These are phyloP conservation scores for Symbiodinium natans DNA, from an alignment of 73 alveolate species.

Conservation along the genomic window DNA sequence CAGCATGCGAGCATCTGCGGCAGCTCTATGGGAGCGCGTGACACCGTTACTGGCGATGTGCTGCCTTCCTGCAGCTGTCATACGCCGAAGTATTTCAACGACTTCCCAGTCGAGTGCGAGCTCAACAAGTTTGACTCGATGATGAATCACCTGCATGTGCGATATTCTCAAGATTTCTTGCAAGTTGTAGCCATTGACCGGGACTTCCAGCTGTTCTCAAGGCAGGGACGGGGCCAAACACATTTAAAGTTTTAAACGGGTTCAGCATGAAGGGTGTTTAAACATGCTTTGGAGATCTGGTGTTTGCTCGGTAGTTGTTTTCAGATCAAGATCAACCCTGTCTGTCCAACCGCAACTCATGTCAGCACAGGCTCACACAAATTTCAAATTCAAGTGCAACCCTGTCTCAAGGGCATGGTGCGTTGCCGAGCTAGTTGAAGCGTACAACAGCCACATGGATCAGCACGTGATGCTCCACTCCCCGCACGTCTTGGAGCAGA, in stretches of 20 bases:
- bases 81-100: slow-evolving; percentile 39
- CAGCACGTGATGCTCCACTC: slow-evolving; percentile 84
- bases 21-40: slow-evolving; percentile 53
- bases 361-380: too few species aligned
- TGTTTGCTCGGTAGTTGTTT: too few species aligned
- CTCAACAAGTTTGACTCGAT: slow-evolving; percentile 52
- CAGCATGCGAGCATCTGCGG: slow-evolving; percentile 61
- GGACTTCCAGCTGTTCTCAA: slow-evolving; percentile 16
- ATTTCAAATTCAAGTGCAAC: too few species aligned
- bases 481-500: slow-evolving; percentile 53
- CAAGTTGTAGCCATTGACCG: slow-evolving; percentile 61
- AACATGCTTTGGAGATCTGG: too few species aligned
- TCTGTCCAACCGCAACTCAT: too few species aligned
- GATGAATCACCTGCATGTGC: slow-evolving; percentile 29
- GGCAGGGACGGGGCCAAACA: too few species aligned
- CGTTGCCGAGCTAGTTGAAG: slow-evolving; percentile 64
- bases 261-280: too few species aligned
- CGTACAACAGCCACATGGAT: slow-evolving; percentile 37
- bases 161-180: background rate
- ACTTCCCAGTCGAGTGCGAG: slow-evolving; percentile 48
- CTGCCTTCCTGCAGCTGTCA: slow-evolving; percentile 26
- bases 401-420: slow-evolving; percentile 88
- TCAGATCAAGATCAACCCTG: too few species aligned
- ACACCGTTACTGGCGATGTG: slow-evolving; percentile 46
- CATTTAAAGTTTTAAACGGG: too few species aligned